Conservation (phyloP, 192 early-diverging fungal species). For the Backusella tarrabulga region DNA sequence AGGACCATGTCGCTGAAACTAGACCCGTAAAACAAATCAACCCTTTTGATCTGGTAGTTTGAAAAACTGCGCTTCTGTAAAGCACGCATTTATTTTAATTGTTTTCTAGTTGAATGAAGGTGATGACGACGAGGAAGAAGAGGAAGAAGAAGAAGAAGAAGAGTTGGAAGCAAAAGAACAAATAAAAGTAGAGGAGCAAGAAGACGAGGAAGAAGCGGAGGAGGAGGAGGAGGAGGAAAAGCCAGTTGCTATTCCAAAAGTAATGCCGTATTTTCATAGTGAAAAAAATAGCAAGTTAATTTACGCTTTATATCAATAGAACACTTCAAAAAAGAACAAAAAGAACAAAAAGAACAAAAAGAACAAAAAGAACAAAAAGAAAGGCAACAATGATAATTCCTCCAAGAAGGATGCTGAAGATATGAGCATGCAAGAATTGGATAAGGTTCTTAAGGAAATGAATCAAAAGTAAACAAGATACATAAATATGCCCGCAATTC, state of each 20-base stretch:
- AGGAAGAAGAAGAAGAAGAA: conserved; percentile 35
- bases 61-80: background rate
- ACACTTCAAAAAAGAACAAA: conserved; percentile 40
- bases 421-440: conserved; percentile 64
- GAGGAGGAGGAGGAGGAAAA: background rate
- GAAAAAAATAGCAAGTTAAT: background rate
- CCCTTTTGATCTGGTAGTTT: conserved; percentile 60
- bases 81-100: background rate
- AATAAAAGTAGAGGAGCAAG: background rate
- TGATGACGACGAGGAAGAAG: conserved; percentile 29
- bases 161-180: conserved; percentile 24
- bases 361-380: conserved; percentile 43
- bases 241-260: background rate
- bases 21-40: conserved; percentile 40
- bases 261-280: background rate
- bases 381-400: background rate
- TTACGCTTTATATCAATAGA: background rate
- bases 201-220: background rate
- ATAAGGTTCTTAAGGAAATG: conserved; percentile 59
- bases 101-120: conserved; percentile 51
- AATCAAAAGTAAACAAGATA: conserved; percentile 48
- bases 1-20: conserved; percentile 32
- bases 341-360: conserved; percentile 50
- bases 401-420: conserved; percentile 41
- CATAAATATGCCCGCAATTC: background rate